A percentile compares a stretch with the other conserved stretches of the same genome.
These are phyloP conservation scores for Tolypocladium capitatum DNA, from an alignment of 2,329 filamentous ascomycete species.

Conservation along the genomic window DNA sequence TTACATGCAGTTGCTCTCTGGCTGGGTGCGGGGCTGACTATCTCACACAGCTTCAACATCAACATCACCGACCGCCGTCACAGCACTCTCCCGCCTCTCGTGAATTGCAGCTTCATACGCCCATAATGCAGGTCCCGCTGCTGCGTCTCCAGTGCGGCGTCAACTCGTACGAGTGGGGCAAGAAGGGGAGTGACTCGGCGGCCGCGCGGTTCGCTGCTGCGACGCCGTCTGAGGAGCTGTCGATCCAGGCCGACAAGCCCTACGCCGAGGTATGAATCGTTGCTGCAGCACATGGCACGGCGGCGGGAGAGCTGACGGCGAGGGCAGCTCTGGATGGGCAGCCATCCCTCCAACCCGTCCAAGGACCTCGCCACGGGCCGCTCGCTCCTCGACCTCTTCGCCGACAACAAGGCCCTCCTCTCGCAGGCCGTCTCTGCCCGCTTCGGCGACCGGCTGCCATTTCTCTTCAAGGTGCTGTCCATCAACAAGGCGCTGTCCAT, in stretches of 20 bases:
- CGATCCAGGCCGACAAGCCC: constrained; percentile 73
- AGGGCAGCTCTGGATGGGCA: constrained; percentile 94
- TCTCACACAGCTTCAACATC: not conserved
- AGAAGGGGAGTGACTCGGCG: constrained; percentile 74
- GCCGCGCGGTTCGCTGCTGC: constrained; percentile 83
- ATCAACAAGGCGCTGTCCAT: constrained; percentile 94
- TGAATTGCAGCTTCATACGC: not conserved
- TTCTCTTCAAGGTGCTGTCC: constrained; percentile 94
- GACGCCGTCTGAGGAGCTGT: constrained; percentile 61
- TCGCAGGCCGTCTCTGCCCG: constrained; percentile 57
- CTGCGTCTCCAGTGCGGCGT: constrained; percentile 81
- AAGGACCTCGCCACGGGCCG: constrained; percentile 76
- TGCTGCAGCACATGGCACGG: not conserved
- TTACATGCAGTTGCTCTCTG: no score
- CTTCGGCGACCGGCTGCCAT: constrained; percentile 76
- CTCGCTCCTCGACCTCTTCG: constrained; percentile 72
- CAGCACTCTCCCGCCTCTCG: not conserved
- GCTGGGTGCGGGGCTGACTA: not conserved
- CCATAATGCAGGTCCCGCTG: constrained; percentile 59
- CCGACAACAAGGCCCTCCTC: constrained; percentile 75
- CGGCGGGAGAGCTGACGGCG: not conserved
- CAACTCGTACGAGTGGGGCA: constrained; percentile 99
- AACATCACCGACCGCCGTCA: not conserved
- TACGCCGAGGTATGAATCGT: constrained; percentile 68
- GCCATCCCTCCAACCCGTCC: constrained; percentile 89